These are phyloP conservation scores for Lodderomyces orthopsilosis DNA, from an alignment of 1,139 yeast genomes.

Conservation along the genomic window DNA sequence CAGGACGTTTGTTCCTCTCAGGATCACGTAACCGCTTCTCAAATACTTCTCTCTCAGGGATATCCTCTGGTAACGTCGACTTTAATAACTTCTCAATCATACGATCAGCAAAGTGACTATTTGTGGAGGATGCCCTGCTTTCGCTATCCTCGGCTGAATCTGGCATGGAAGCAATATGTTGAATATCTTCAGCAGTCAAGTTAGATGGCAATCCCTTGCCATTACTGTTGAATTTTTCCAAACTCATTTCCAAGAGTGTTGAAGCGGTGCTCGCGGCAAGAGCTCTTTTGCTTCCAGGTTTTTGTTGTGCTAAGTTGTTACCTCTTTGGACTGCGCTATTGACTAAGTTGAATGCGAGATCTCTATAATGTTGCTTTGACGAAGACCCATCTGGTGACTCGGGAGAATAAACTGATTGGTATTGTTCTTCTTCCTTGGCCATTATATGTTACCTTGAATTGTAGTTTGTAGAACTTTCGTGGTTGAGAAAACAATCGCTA, in stretches of 20 bases:
- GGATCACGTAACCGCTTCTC: constrained; percentile 45
- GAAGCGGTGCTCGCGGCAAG: constrained; percentile 60
- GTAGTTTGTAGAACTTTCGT: background rate
- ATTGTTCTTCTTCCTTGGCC: constrained; percentile 1
- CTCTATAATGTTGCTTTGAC: constrained; percentile 10
- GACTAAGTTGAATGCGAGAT: constrained; percentile 12
- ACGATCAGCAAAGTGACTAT: constrained; percentile 54
- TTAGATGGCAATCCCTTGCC: constrained; percentile 6
- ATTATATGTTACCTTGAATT: background rate
- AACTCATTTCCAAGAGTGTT: constrained; percentile 51
- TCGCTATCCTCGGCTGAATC: constrained; percentile 23
- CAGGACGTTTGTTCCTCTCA: constrained; percentile 42
- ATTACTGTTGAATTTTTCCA: constrained; percentile 29
- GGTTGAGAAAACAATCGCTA: background rate
- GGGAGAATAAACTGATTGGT: constrained; percentile 3
- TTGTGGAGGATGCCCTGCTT: constrained; percentile 8
- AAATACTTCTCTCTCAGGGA: constrained; percentile 46
- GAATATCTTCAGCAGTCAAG: constrained; percentile 19
- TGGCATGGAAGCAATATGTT: constrained; percentile 20
- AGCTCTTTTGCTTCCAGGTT: constrained; percentile 41
- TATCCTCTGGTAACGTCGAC: constrained; percentile 41
- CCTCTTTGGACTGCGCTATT: constrained; percentile 16
- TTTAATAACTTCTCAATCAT: constrained; percentile 52
- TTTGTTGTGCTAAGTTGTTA: constrained; percentile 26
- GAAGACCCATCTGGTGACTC: constrained; percentile 4